These are phyloP conservation scores for Clitoria ternatea DNA, from an alignment of 306 rosid species.

Conservation along the genomic window DNA sequence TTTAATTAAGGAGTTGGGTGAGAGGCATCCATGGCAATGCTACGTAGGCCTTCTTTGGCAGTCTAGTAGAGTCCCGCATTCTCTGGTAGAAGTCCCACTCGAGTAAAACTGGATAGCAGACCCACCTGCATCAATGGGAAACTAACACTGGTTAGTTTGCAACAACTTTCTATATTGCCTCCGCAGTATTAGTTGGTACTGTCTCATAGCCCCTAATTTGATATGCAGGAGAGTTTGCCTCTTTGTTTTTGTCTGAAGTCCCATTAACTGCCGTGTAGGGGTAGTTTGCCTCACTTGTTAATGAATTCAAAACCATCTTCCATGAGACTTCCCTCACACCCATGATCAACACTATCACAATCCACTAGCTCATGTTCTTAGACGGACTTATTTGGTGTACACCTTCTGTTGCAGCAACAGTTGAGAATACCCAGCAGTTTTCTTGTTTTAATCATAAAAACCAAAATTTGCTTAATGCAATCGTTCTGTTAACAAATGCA, in stretches of 20 bases:
- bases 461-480: not conserved
- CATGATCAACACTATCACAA: not conserved
- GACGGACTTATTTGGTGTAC: not conserved
- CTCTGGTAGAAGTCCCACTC: not conserved
- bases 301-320: slow-evolving; percentile 5
- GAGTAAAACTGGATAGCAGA: slow-evolving; percentile 12
- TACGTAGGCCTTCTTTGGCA: slow-evolving; percentile 24
- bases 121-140: not conserved
- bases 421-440: not conserved
- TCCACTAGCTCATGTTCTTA: slow-evolving; percentile 2
- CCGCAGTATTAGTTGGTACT: not conserved
- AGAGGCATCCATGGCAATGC: slow-evolving; percentile 33
- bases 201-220: slow-evolving; percentile 4
- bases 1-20: slow-evolving; percentile 24
- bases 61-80: not conserved
- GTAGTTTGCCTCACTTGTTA: not conserved
- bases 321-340: not conserved
- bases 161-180: not conserved
- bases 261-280: not conserved
- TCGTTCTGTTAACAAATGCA: not conserved
- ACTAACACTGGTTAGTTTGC: slow-evolving; percentile 14
- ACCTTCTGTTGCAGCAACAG: not conserved
- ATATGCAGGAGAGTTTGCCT: not conserved
- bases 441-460: not conserved
- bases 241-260: not conserved